Evolutionary conservation across 495 filamentous ascomycete species (phyloP), one percentile per base, ranked within the genome.

Genomic region (Aspergillus funiculosus): DNA sequence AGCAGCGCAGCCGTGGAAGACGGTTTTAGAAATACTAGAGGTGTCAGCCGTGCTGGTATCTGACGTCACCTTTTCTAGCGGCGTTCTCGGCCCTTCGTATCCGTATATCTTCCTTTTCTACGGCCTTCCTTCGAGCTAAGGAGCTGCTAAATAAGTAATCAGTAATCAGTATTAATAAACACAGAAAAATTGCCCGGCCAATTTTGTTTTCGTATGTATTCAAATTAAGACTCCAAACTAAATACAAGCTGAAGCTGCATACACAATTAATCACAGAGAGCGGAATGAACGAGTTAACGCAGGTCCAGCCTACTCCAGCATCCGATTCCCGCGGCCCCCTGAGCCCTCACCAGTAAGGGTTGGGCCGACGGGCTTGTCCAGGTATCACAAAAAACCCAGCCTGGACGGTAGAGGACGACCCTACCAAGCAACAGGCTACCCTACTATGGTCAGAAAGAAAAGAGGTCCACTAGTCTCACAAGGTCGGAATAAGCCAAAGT

Each of bases 321-420:
- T 69, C 72, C 46, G 34, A 53, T 74, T 72, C 67, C 59, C 58
- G 51, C 17, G n/a, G n/a, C n/a, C 48, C 32, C 56, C 52, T 50
- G 52, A 37, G 17, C 39, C 31, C 40, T 47, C 51, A 30, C 40
- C 57, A 43, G 52, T 51, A 52, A 49, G 13, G 18, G 48, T 22
- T 22, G 58, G 44, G 49, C 31, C 37, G n/a, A 27, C 53, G 50
- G 58, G 70, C 65, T 50, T 61, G 64, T 63, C 58, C 60, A 59
- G 59, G 64, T 61, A 65, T 51, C 15, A 18, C n/a, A n/a, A n/a
- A 34, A 53, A 56, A 53, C 38, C 62, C 67, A 69, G 67, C 66
- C 69, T 60, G 60, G 63, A 69, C 57, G 46, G 64, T 74, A 75
- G 73, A 68, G 61, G 71, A 71, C 73, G 71, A 71, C 31, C 70